These are phyloP conservation scores for Xylaria sp. DNA, from an alignment of 2,329 filamentous ascomycete genomes.

Conservation along the genomic window DNA sequence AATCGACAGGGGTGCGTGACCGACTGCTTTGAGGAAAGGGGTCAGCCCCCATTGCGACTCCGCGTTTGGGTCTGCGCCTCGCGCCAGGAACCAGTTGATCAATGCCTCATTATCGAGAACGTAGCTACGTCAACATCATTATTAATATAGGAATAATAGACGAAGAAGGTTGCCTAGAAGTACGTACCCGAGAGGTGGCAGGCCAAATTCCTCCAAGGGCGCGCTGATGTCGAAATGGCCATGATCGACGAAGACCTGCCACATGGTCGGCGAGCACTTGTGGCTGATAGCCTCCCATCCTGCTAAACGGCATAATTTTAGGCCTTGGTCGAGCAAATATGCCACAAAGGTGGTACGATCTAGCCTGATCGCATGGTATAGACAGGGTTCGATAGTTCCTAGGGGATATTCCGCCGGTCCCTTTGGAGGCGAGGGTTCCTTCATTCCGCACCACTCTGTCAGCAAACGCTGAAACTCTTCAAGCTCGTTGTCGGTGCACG, in stretches of 20 bases:
- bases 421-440: too few relatives aligned
- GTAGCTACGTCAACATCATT: conserved; percentile 11
- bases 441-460: too few relatives aligned
- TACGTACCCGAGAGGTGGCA: conserved; percentile 20
- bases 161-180: background rate
- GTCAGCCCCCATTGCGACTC: conserved; percentile 24
- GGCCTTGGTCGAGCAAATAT: conserved; percentile 19
- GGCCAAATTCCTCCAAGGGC: conserved; percentile 14
- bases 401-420: conserved; percentile 16
- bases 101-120: conserved; percentile 24
- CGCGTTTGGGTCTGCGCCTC: conserved; percentile 28
- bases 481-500: conserved; percentile 21
- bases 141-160: conserved; percentile 7
- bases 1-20: conserved; percentile 20
- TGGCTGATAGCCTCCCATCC: background rate
- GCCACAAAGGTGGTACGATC: conserved; percentile 25
- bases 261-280: conserved; percentile 10
- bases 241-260: conserved; percentile 14
- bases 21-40: conserved; percentile 26
- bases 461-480: too few relatives aligned
- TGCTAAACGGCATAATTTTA: too few relatives aligned
- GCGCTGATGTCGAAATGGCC: conserved; percentile 23
- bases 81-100: conserved; percentile 23
- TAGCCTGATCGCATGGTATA: background rate
- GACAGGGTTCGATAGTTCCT: conserved; percentile 24